Base-by-base conservation (phyloP, 1,284 basidiomycete genomes). In the Malassezia sp. region DNA sequence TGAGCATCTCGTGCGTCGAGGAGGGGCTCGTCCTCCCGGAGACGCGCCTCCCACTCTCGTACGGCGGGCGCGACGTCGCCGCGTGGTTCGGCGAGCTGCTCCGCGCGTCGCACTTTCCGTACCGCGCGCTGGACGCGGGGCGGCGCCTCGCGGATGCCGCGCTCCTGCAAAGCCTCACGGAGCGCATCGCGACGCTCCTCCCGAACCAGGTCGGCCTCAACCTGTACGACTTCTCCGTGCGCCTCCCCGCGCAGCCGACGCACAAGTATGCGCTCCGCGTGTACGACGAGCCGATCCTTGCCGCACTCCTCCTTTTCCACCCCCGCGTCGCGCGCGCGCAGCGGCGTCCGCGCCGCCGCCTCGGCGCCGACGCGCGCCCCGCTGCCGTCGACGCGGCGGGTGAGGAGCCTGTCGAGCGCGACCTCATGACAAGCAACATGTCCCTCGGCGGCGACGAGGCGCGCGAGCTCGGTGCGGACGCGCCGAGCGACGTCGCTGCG, bases 221-320 rank as follows among this genome's bases (percentile, higher is more conserved):
- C 53, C 59, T 67, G 41, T 89, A 86, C 72, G 88, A 93, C 67
- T 90, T 96, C 60, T 49, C 59, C 32, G 51, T 69, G 24, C 78
- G 90, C 20, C 74, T 79, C 45, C 84, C 89, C 2, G 79, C 79
- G 22, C 76, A 80, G 49, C 74, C 80, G 14, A 84, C 88, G 2
- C 78, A 83, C 63, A 95, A 95, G 71, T 97, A 90, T 70, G 81
- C 81, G 20, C 74, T 96, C 45, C 80, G 88, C 23, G 83, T 85
- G 4, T 97, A 96, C 67, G 93, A 97, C 67, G 93, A 97, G 73
- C 82, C 86, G 45, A 90, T 96, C 48, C 75, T 97, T 28, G 88
- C 89, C 0, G 86, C 91, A 1, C 86, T 95, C 80, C 86, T 57
- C 61, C 75, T 95, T 34, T 97, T 97, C 59, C 86, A 91, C 57